These are phyloP conservation scores for Pseudonectria buxi DNA, from an alignment of 2,329 filamentous ascomycete species.

Conservation along the genomic window DNA sequence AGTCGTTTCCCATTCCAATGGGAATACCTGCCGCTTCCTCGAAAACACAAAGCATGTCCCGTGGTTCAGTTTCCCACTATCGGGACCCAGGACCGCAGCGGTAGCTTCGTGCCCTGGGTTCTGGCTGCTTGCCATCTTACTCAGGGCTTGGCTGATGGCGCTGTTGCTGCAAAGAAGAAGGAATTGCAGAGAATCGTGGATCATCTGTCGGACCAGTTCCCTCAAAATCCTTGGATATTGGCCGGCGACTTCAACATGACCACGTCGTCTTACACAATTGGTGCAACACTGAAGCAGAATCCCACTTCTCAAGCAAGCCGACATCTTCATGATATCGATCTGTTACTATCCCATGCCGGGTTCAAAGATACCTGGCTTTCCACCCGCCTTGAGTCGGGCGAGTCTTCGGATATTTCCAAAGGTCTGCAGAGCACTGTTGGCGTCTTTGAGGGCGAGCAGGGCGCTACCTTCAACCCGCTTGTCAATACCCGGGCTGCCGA, in stretches of 20 bases:
- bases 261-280: constrained; percentile 51
- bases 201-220: constrained; percentile 37
- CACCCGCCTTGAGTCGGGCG: constrained; percentile 36
- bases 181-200: constrained; percentile 47
- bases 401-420: constrained; percentile 25
- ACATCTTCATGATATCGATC: constrained; percentile 40
- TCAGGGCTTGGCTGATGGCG: constrained; percentile 52
- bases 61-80: constrained; percentile 36
- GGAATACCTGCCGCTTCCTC: constrained; percentile 45
- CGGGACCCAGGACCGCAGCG: constrained; percentile 3
- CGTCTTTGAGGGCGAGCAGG: constrained; percentile 52
- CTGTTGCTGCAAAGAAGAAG: constrained; percentile 48
- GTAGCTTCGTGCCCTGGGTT: constrained; percentile 33
- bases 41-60: constrained; percentile 52
- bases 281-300: constrained; percentile 43
- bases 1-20: constrained; percentile 50
- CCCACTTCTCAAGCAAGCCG: constrained; percentile 44
- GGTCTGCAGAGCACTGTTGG: constrained; percentile 24
- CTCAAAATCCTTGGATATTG: constrained; percentile 45
- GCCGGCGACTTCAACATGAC: constrained; percentile 60
- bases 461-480: constrained; percentile 57
- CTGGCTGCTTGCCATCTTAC: constrained; percentile 56
- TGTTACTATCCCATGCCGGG: constrained; percentile 35
- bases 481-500: constrained; percentile 49
- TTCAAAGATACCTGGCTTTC: constrained; percentile 48